phyloP scores from a whole-genome alignment of 202 grass and related monocot species.

The Bolboschoenoplectus hybrid region DNA sequence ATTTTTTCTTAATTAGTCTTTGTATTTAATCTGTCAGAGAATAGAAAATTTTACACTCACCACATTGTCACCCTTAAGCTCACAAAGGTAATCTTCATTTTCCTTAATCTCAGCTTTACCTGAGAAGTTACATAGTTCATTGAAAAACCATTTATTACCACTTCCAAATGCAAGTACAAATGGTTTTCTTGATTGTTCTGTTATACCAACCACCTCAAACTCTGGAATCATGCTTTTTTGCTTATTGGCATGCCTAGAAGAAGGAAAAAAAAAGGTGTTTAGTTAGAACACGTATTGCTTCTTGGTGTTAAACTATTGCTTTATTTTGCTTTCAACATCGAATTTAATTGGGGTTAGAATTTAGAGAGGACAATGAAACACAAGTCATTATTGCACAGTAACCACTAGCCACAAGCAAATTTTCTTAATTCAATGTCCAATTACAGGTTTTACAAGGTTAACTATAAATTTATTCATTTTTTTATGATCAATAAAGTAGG shows the following conservation, averaged over 20 bases:
- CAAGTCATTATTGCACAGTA: too few species aligned
- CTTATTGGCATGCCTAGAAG: background rate
- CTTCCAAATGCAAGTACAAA: slow-evolving; percentile 56
- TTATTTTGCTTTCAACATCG: too few species aligned
- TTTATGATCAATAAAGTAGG: too few species aligned
- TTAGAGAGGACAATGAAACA: too few species aligned
- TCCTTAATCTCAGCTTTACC: slow-evolving; percentile 43
- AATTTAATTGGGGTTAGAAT: too few species aligned
- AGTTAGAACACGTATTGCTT: too few species aligned
- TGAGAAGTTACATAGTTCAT: slow-evolving; percentile 46
- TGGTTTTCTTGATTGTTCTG: slow-evolving; percentile 42
- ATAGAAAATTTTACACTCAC: slow-evolving; percentile 42
- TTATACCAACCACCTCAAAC: slow-evolving; percentile 59
- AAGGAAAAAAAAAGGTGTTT: background rate
- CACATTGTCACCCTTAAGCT: slow-evolving; percentile 50
- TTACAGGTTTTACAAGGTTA: too few species aligned
- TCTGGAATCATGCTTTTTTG: background rate
- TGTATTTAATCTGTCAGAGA: background rate
- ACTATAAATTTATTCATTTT: too few species aligned
- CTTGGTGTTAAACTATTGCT: too few species aligned
- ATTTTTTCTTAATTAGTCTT: background rate
- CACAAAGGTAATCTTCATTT: slow-evolving; percentile 46
- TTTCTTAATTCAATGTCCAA: too few species aligned
- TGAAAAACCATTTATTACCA: slow-evolving; percentile 69
- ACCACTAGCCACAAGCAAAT: too few species aligned